Evolutionary conservation across 768 basidiomycete genomes (phyloP).

Genomic region (Boletus sp.): DNA sequence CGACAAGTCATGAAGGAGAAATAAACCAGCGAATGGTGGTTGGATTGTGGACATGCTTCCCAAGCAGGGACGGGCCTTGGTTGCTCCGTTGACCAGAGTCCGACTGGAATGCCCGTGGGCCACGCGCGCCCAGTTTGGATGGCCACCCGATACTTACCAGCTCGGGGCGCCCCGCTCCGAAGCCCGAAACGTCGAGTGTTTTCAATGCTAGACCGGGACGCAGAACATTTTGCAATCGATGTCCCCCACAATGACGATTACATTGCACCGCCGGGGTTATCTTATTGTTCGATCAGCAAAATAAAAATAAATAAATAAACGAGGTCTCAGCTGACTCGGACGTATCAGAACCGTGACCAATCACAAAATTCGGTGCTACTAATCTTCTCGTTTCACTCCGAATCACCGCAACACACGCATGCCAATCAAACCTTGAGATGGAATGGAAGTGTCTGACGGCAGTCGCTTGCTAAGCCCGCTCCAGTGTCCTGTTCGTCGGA

Average conservation of each 20-base stretch:
- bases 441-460: slow-evolving; percentile 22
- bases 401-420: slow-evolving; percentile 19
- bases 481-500: not conserved
- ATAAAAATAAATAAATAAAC: not conserved
- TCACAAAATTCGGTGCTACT: slow-evolving; percentile 5
- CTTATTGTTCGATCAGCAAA: slow-evolving; percentile 3
- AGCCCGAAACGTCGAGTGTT: not conserved
- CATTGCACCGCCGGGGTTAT: not conserved
- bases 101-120: no score
- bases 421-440: slow-evolving; percentile 25
- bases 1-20: slow-evolving; percentile 41
- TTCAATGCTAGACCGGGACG: not conserved
- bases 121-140: slow-evolving; percentile 1
- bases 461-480: not conserved
- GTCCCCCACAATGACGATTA: not conserved
- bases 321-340: slow-evolving; percentile 5
- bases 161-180: slow-evolving; percentile 41
- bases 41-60: slow-evolving; percentile 34
- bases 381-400: slow-evolving; percentile 10
- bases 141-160: slow-evolving; percentile 29
- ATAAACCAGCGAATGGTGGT: slow-evolving; percentile 60
- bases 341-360: not conserved
- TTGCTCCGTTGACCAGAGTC: slow-evolving; percentile 42
- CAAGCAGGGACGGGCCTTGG: slow-evolving; percentile 41
- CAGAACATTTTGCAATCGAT: not conserved